Evolutionary conservation across 169 alveolate genomes (phyloP).

Genomic region (Eimeria tenella): DNA sequence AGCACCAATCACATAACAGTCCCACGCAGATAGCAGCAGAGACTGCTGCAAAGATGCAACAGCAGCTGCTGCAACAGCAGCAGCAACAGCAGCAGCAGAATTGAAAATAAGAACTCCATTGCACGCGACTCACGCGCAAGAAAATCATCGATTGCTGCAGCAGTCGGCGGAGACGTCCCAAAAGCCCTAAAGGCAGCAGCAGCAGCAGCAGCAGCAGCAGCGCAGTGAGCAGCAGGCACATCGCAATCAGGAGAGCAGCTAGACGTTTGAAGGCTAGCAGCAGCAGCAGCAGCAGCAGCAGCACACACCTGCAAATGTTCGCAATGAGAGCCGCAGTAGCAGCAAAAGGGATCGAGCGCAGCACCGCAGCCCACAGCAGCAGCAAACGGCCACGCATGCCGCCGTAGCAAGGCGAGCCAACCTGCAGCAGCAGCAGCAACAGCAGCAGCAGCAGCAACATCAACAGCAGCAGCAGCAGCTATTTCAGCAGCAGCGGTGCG

Average conservation of each 20-base stretch:
- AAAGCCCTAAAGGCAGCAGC: background rate
- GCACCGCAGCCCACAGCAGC: constrained; percentile 36
- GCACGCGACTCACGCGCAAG: background rate
- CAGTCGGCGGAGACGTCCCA: background rate
- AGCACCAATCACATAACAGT: no score
- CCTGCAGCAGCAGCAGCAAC: constrained; percentile 2
- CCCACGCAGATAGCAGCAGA: no score
- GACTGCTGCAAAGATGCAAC: background rate
- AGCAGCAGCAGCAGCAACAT: background rate
- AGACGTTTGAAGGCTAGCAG: no score
- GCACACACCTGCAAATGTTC: constrained; percentile 31
- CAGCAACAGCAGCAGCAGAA: constrained; percentile 26
- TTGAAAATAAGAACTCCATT: background rate
- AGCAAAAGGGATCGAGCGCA: constrained; percentile 47
- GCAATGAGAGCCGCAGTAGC: constrained; percentile 28
- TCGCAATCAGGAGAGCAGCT: no score
- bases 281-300: constrained; percentile 56
- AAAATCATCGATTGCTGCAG: constrained; percentile 41
- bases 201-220: constrained; percentile 14
- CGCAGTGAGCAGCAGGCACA: background rate
- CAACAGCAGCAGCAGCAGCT: background rate
- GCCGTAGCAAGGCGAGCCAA: background rate
- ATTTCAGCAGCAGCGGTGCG: no score
- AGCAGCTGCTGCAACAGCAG: background rate
- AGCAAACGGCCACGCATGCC: constrained; percentile 1